Percentiles rank a stretch among this genome's conserved stretches.
Conservation (phyloP, 805 yeast genomes). For the Yarrowia sp. region DNA sequence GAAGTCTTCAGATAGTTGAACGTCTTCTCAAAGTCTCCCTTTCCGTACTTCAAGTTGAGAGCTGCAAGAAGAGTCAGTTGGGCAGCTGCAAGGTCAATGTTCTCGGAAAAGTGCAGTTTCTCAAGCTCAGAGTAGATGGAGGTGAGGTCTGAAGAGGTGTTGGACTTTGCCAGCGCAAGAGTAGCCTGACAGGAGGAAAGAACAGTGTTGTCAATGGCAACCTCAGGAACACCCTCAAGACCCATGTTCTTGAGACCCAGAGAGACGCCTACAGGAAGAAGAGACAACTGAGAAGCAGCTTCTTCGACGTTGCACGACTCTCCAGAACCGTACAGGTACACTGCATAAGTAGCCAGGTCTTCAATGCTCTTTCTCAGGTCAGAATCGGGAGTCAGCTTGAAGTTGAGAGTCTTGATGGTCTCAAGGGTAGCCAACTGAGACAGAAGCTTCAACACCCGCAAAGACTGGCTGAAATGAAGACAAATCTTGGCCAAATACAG, state of each 20-base stretch:
- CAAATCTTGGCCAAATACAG: slow-evolving; percentile 30
- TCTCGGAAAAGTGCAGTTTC: slow-evolving; percentile 8
- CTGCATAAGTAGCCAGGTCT: slow-evolving; percentile 58
- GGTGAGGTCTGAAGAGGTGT: neutral
- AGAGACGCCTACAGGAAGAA: slow-evolving; percentile 20
- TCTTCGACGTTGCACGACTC: slow-evolving; percentile 4
- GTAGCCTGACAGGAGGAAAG: slow-evolving; percentile 15
- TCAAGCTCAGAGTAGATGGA: neutral
- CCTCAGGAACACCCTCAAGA: slow-evolving; percentile 8
- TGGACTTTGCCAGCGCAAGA: slow-evolving; percentile 10
- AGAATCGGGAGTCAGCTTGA: slow-evolving; percentile 58
- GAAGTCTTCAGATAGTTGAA: slow-evolving; percentile 7
- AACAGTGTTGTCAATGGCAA: neutral
- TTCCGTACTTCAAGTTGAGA: slow-evolving; percentile 4
- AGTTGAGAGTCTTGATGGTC: slow-evolving; percentile 13
- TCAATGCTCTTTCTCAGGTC: slow-evolving; percentile 89
- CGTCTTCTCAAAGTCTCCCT: slow-evolving; percentile 14
- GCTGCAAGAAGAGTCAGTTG: slow-evolving; percentile 33
- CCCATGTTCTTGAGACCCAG: slow-evolving; percentile 21
- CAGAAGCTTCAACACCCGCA: slow-evolving; percentile 12
- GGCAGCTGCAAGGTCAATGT: slow-evolving; percentile 17
- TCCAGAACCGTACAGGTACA: slow-evolving; percentile 23
- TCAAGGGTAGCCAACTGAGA: slow-evolving; percentile 12
- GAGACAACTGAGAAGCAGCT: slow-evolving; percentile 12
- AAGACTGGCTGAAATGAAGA: slow-evolving; percentile 21